Evolutionary conservation across 495 filamentous ascomycete genomes (phyloP).

Genomic region (Cenococcum geophilum): DNA sequence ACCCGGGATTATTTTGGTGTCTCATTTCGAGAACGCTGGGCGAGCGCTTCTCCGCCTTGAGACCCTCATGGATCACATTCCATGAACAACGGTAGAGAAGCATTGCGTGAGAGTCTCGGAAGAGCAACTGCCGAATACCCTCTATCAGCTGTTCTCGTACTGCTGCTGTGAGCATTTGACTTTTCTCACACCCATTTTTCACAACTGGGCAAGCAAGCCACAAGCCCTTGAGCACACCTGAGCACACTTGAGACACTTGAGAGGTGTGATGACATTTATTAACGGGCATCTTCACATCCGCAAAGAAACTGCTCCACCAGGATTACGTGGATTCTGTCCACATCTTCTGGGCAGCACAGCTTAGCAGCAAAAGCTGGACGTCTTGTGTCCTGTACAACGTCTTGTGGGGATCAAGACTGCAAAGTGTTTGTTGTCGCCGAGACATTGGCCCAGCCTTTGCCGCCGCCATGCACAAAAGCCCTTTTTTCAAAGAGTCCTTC

Average conservation of each 20-base stretch:
- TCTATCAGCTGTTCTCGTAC: neutral
- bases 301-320: too few relatives aligned
- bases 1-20: constrained; percentile 3
- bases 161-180: neutral
- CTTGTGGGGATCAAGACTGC: neutral
- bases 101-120: neutral
- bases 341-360: too few relatives aligned
- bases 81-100: neutral
- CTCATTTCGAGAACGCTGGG: too few relatives aligned
- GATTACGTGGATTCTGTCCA: too few relatives aligned
- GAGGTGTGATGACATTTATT: too few relatives aligned
- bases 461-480: neutral
- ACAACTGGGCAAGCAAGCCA: too few relatives aligned
- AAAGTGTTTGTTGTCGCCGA: constrained; percentile 2
- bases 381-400: too few relatives aligned
- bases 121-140: neutral
- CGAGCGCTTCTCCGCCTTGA: neutral
- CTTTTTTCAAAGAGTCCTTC: neutral
- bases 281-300: too few relatives aligned
- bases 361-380: too few relatives aligned
- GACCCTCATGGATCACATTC: neutral
- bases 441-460: constrained; percentile 3
- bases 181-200: neutral
- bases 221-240: too few relatives aligned
- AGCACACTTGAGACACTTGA: too few relatives aligned